A percentile compares a stretch with the other conserved stretches of the same genome.
Conservation (phyloP, 2,329 filamentous ascomycete genomes). For the Cordyceps cicadae region DNA sequence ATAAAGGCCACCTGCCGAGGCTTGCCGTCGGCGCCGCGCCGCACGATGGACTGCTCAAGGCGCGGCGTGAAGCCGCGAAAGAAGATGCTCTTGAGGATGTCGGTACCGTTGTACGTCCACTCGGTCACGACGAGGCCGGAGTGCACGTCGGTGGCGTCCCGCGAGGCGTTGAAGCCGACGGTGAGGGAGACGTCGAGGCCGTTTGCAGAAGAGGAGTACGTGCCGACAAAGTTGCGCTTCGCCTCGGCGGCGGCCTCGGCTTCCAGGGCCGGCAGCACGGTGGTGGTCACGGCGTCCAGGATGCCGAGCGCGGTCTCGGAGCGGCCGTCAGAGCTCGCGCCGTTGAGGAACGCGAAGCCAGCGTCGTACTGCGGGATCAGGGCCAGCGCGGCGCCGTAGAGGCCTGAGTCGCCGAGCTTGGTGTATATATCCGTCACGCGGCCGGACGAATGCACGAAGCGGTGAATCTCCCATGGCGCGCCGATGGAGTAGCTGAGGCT, state of each 20-base stretch:
- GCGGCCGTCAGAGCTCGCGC: slow-evolving; percentile 18
- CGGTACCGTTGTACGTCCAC: slow-evolving; percentile 15
- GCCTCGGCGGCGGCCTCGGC: slow-evolving; percentile 14
- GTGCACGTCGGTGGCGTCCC: slow-evolving; percentile 8
- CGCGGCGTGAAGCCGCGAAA: neutral
- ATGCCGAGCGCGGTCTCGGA: neutral
- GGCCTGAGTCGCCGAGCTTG: slow-evolving; percentile 7
- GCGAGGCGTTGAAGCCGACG: slow-evolving; percentile 10
- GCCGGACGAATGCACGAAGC: slow-evolving; percentile 28
- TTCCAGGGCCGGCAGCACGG: slow-evolving; percentile 10
- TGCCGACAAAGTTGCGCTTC: slow-evolving; percentile 11
- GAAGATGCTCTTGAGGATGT: slow-evolving; percentile 1
- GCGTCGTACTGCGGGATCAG: slow-evolving; percentile 35
- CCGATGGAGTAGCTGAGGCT: slow-evolving; percentile 31
- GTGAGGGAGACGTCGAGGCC: slow-evolving; percentile 12
- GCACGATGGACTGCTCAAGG: slow-evolving; percentile 2
- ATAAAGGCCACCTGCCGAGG: neutral
- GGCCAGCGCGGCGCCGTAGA: slow-evolving; percentile 29
- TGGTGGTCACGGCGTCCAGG: slow-evolving; percentile 11
- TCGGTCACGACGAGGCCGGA: slow-evolving; percentile 7
- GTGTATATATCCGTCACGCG: slow-evolving; percentile 27
- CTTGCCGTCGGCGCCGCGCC: neutral
- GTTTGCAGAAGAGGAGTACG: slow-evolving; percentile 7
- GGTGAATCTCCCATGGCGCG: slow-evolving; percentile 33
- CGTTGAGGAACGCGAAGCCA: slow-evolving; percentile 32